These are phyloP conservation scores for Carex arenaria DNA, from an alignment of 202 grass and related monocot species.

Conservation along the genomic window DNA sequence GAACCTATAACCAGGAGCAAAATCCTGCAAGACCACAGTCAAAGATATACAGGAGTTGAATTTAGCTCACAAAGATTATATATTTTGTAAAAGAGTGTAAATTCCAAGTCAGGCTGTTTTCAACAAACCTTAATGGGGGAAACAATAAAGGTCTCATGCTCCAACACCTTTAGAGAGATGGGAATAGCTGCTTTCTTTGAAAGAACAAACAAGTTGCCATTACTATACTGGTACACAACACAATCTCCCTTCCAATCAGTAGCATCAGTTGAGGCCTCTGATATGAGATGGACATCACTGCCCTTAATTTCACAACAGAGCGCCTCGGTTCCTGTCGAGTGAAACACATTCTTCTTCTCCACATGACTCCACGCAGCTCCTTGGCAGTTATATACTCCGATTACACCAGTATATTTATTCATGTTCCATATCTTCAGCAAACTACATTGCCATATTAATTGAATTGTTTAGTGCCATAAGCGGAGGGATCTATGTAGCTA, in stretches of 20 bases:
- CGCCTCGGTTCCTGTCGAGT: conserved; percentile 41
- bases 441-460: conserved; percentile 20
- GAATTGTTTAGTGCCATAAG: background rate
- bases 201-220: conserved; percentile 40
- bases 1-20: conserved; percentile 52
- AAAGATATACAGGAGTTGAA: background rate
- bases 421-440: conserved; percentile 99
- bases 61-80: background rate
- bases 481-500: background rate
- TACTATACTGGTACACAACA: conserved; percentile 45
- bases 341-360: conserved; percentile 90
- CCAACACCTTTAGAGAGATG: conserved; percentile 70
- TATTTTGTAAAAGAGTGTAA: background rate
- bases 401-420: conserved; percentile 80
- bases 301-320: conserved; percentile 43
- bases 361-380: conserved; percentile 79
- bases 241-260: conserved; percentile 75
- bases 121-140: conserved; percentile 70
- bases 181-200: conserved; percentile 39
- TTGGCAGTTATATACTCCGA: conserved; percentile 96
- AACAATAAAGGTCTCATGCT: conserved; percentile 67
- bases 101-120: background rate
- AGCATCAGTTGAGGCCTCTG: conserved; percentile 52
- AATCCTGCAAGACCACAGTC: conserved; percentile 36
- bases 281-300: conserved; percentile 69